Conservation (phyloP, 202 grass and related monocot species). For the Zoysia matrella region DNA sequence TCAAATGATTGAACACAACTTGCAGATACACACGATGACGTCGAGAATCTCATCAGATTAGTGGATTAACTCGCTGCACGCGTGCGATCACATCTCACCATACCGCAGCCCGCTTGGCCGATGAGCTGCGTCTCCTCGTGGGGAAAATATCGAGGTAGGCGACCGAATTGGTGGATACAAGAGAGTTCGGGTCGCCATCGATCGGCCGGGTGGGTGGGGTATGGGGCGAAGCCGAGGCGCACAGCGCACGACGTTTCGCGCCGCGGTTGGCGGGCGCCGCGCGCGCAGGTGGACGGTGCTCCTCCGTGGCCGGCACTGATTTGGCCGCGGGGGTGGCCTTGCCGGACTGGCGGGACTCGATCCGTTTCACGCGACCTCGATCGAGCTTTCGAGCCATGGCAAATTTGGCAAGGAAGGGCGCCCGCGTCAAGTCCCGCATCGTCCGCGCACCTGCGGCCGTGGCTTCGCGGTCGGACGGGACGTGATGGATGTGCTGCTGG, state of each 20-base stretch:
- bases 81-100: constrained; percentile 9
- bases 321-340: constrained; percentile 4
- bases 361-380: too few species aligned
- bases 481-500: constrained; percentile 7
- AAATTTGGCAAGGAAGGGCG: constrained; percentile 9
- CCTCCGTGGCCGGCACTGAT: constrained; percentile 41
- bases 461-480: constrained; percentile 21
- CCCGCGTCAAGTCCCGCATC: constrained; percentile 11
- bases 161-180: constrained; percentile 9
- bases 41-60: neutral
- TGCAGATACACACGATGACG: constrained; percentile 20
- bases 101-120: neutral
- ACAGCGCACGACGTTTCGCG: constrained; percentile 50
- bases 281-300: constrained; percentile 26
- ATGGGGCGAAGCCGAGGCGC: too few species aligned
- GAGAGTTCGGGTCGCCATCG: constrained; percentile 24
- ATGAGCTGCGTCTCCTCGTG: neutral
- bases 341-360: too few species aligned
- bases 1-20: constrained; percentile 25
- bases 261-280: constrained; percentile 43
- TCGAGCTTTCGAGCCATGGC: constrained; percentile 1
- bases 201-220: constrained; percentile 15
- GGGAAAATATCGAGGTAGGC: too few species aligned
- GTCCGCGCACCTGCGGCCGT: too few species aligned
- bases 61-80: constrained; percentile 3